Conservation (phyloP, 371 early-diverging fungal species). For the Amoeboradix gromovi region DNA sequence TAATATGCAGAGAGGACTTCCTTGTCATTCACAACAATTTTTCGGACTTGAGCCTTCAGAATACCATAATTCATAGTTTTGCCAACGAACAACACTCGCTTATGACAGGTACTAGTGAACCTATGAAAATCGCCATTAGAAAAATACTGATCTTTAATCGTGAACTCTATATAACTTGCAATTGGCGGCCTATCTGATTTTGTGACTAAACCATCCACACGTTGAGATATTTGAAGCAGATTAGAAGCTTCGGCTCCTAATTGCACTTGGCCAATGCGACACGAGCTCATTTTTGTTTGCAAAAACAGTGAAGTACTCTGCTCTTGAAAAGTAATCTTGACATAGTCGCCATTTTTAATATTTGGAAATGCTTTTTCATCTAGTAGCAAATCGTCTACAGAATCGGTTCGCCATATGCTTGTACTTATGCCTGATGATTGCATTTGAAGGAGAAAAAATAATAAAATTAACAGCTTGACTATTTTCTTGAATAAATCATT, state of each 20-base stretch:
- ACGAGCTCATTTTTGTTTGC: background rate
- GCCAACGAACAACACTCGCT: background rate
- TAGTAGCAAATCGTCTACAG: background rate
- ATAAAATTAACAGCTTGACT: too few species aligned
- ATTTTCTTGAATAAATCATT: too few species aligned
- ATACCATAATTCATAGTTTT: background rate
- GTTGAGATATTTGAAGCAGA: background rate
- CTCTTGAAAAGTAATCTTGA: background rate
- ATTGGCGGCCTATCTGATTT: background rate
- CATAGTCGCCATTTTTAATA: background rate
- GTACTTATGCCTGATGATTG: background rate
- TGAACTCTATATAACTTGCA: background rate
- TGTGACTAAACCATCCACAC: background rate
- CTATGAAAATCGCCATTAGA: background rate
- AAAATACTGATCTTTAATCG: background rate
- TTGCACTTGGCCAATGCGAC: background rate
- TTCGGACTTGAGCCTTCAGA: background rate
- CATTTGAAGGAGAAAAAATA: too few species aligned
- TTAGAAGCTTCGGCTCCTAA: background rate
- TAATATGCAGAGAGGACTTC: conserved; percentile 32
- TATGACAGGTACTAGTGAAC: background rate
- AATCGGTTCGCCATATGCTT: background rate
- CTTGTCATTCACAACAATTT: background rate
- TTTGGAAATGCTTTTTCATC: background rate
- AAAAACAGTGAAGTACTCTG: background rate